Conservation (phyloP, 306 rosid genomes). For the Mimosa bimucronata region DNA sequence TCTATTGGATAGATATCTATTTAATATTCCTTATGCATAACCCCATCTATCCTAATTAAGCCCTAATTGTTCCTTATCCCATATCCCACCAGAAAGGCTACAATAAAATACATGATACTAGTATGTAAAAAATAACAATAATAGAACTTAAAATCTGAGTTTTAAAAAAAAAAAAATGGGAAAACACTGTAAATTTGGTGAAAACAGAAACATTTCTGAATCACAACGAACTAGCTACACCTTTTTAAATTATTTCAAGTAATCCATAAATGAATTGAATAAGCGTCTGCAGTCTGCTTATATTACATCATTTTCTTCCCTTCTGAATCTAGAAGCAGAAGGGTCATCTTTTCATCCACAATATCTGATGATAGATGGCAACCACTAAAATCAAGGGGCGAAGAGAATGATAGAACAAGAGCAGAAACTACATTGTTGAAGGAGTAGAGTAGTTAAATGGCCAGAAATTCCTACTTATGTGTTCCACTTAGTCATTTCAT, state of each 20-base stretch:
- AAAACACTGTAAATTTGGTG: background rate
- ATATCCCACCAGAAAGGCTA: background rate
- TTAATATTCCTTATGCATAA: no score
- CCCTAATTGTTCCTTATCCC: no score
- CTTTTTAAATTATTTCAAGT: no score
- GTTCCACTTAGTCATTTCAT: background rate
- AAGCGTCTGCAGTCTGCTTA: background rate
- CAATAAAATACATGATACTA: background rate
- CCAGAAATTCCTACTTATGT: background rate
- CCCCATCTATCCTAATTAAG: no score
- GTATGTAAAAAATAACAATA: background rate
- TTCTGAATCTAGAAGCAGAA: background rate
- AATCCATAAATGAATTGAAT: background rate
- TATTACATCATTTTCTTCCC: background rate
- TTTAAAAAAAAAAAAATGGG: no score
- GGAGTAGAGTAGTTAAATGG: background rate
- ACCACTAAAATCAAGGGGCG: background rate
- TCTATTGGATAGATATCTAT: no score
- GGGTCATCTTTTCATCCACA: slow-evolving; percentile 3
- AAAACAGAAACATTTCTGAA: slow-evolving; percentile 7
- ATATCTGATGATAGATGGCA: background rate
- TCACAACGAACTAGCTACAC: background rate
- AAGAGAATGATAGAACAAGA: background rate
- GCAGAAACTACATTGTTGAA: background rate
- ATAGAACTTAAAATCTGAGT: background rate